Evolutionary conservation across 2,329 filamentous ascomycete genomes (phyloP).

Genomic region (Bretziella fagacearum): DNA sequence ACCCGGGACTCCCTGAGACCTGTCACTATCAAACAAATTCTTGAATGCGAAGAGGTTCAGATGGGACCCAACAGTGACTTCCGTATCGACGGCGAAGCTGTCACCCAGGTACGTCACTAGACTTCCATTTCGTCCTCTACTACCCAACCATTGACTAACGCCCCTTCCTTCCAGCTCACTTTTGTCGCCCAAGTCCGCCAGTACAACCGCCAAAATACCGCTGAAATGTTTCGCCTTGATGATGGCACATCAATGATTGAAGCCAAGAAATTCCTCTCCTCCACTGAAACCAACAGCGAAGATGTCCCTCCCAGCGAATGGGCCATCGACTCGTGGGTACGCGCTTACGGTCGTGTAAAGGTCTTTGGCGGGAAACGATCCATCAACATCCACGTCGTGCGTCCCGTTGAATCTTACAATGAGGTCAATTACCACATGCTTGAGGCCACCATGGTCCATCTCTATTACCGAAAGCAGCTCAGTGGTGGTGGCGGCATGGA

Average conservation of each 20-base stretch:
- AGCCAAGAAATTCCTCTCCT: constrained; percentile 51
- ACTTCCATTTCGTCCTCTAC: neutral
- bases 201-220: constrained; percentile 73
- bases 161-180: constrained; percentile 38
- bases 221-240: constrained; percentile 83
- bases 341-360: constrained; percentile 73
- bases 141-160: neutral
- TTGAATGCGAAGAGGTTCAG: constrained; percentile 63
- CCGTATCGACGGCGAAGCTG: constrained; percentile 59
- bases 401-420: constrained; percentile 68
- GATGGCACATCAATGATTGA: constrained; percentile 89
- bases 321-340: constrained; percentile 53
- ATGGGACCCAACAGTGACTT: constrained; percentile 47
- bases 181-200: constrained; percentile 83
- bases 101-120: constrained; percentile 36
- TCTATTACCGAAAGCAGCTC: constrained; percentile 62
- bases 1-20: constrained; percentile 77
- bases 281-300: constrained; percentile 21
- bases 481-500: constrained; percentile 23
- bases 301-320: constrained; percentile 21
- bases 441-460: constrained; percentile 75
- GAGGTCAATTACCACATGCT: constrained; percentile 87
- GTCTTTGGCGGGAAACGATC: constrained; percentile 69
- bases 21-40: constrained; percentile 86
- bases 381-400: constrained; percentile 64